Percentiles rank a stretch among this genome's conserved stretches.
Evolutionary conservation across 495 filamentous ascomycete species (phyloP).

Genomic region (Penicillium ochrochloron): DNA sequence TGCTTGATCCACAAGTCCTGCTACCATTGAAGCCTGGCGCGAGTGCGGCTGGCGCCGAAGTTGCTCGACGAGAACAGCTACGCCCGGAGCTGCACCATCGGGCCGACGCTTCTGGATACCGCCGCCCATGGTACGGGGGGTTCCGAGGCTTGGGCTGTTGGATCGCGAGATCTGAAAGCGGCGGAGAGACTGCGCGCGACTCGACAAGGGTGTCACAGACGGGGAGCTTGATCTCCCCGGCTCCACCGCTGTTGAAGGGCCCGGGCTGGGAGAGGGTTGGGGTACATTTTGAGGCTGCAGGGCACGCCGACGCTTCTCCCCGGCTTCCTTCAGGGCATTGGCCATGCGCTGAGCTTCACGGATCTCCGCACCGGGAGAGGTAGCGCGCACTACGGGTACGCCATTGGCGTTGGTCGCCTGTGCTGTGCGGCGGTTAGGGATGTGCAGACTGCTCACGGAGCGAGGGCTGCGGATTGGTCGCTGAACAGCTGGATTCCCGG

Average conservation of each 20-base stretch:
- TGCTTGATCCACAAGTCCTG: constrained; percentile 35
- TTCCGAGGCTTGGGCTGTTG: constrained; percentile 31
- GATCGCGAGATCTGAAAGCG: constrained; percentile 51
- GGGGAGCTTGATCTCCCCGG: constrained; percentile 2
- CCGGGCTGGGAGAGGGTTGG: background rate
- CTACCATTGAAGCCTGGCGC: constrained; percentile 46
- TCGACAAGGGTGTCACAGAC: constrained; percentile 19
- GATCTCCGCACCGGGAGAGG: constrained; percentile 52
- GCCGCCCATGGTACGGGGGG: constrained; percentile 33
- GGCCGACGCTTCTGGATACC: constrained; percentile 49
- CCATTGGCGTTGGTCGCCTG: constrained; percentile 23
- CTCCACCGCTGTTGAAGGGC: background rate
- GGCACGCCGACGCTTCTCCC: constrained; percentile 37
- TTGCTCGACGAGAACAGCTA: constrained; percentile 51
- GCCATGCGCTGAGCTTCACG: constrained; percentile 44
- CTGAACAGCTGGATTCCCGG: constrained; percentile 28
- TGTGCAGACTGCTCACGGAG: constrained; percentile 47
- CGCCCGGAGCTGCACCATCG: constrained; percentile 32
- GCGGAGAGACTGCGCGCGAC: constrained; percentile 35
- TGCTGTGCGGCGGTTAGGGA: constrained; percentile 24
- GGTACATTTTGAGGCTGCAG: constrained; percentile 29
- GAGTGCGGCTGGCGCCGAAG: constrained; percentile 44
- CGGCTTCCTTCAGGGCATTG: constrained; percentile 35
- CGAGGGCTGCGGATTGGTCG: constrained; percentile 42
- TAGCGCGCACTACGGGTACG: constrained; percentile 48